Conservation (phyloP, 371 early-diverging fungal genomes). For the Blastocladiella emersonii region DNA sequence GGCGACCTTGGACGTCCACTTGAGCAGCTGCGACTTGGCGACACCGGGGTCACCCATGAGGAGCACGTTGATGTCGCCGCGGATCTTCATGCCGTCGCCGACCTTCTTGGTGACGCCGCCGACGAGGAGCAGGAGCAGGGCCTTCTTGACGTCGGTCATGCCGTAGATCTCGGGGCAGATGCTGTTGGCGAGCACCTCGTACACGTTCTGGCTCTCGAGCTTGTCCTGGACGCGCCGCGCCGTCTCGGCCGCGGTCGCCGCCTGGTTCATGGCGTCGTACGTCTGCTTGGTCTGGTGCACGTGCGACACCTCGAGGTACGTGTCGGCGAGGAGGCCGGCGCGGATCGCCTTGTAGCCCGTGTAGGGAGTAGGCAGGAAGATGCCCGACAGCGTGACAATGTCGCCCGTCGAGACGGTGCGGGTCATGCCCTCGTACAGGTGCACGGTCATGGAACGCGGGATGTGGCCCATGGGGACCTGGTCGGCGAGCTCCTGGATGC, state of each 20-base stretch:
- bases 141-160: slow-evolving; percentile 91
- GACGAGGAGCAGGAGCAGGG: slow-evolving; percentile 70
- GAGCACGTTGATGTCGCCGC: slow-evolving; percentile 92
- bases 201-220: slow-evolving; percentile 42
- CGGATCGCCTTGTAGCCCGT: slow-evolving; percentile 82
- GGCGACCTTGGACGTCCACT: slow-evolving; percentile 70
- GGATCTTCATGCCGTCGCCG: slow-evolving; percentile 83
- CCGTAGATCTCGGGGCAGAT: slow-evolving; percentile 97
- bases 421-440: slow-evolving; percentile 71
- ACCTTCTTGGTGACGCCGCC: slow-evolving; percentile 77
- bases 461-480: slow-evolving; percentile 98
- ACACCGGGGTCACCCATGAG: slow-evolving; percentile 99
- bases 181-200: slow-evolving; percentile 70
- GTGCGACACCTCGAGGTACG: slow-evolving; percentile 80
- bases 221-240: slow-evolving; percentile 22
- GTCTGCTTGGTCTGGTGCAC: slow-evolving; percentile 74
- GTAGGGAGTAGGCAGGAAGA: slow-evolving; percentile 90
- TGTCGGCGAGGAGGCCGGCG: slow-evolving; percentile 93
- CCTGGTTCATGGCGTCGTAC: slow-evolving; percentile 53
- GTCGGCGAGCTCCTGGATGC: slow-evolving; percentile 88
- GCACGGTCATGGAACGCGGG: slow-evolving; percentile 88
- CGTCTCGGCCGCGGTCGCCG: slow-evolving; percentile 43
- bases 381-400: slow-evolving; percentile 71
- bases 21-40: slow-evolving; percentile 85
- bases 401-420: slow-evolving; percentile 86